Evolutionary conservation across 2,329 filamentous ascomycete genomes (phyloP), one percentile per base, ranked within the genome.

Genomic region (Teratosphaeria zuluensis): DNA sequence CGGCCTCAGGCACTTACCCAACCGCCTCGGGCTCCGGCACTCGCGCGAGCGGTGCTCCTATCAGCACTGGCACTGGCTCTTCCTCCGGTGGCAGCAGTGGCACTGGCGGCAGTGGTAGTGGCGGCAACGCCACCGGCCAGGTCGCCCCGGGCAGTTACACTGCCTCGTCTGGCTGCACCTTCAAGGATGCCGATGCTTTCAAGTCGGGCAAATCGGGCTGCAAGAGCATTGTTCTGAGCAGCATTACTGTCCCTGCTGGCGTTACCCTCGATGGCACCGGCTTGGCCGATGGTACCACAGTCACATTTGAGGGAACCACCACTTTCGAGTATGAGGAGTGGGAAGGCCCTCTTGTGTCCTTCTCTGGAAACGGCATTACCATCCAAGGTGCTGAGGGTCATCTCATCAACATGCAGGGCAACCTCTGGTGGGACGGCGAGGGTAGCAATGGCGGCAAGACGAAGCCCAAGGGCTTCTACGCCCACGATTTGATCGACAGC

Each of bases 261-360:
- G 66, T 64, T 38, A 74, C 72, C 21, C 66, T 76, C 9, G 71
- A 75, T 59, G 62, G 75, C 56, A 70, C 66, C 38, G 65, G 64
- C 33, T 64, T 75, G n/a, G 65, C 68, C 51, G 62, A 67, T 16
- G 70, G 69, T 24, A 72, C 73, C 28, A 58, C 54, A 33, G 52
- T 59, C 61, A 82, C 80, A 64, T 88, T 88, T 72, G 72, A 82
- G 58, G 86, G 86, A 48, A 81, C 76, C 16, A 88, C 85, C 16
- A 83, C 81, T 56, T 88, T 85, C 66, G 85, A 77, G n/a, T 87
- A 86, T 73, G 75, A 81, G 62, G 80, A 85, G 66, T 88, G 85
- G 85, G 69, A 71, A 1, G 85, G 86, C 0, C 85, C 85, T 53
- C 76, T 89, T 14, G 78, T 89, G 64, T 78, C 78, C 31, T 76